phyloP scores from a whole-genome alignment of 495 filamentous ascomycete genomes.

The Parathielavia hyrcaniae region DNA sequence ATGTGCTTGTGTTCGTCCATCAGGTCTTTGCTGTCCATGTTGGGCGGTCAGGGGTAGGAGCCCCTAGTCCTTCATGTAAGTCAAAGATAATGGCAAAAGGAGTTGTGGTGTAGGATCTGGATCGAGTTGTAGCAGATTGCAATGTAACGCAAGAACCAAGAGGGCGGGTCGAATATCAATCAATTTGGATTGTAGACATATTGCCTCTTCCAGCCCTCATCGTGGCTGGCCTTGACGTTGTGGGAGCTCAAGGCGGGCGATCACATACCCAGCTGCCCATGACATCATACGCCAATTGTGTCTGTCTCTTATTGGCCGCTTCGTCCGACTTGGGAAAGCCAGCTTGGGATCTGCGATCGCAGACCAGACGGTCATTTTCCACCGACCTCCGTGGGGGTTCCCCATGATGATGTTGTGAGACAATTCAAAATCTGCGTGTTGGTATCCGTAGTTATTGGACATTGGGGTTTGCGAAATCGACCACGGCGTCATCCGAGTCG shows the following conservation, averaged over 20 bases:
- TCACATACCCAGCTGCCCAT: background rate
- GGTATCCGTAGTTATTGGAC: too few species aligned
- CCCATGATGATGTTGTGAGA: too few species aligned
- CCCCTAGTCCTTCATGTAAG: background rate
- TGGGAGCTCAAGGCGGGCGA: background rate
- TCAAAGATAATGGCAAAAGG: too few species aligned
- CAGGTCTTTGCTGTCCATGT: conserved; percentile 54
- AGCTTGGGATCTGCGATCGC: conserved; percentile 1
- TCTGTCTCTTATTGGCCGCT: background rate
- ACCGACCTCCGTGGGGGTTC: background rate
- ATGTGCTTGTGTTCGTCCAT: conserved; percentile 46
- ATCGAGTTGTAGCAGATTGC: too few species aligned
- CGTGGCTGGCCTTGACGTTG: too few species aligned
- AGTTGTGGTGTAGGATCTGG: too few species aligned
- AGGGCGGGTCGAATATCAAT: too few species aligned
- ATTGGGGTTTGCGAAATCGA: too few species aligned
- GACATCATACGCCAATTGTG: conserved; percentile 4
- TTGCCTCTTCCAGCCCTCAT: background rate
- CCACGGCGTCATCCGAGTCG: too few species aligned
- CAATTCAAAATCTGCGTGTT: too few species aligned
- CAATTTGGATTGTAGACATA: background rate
- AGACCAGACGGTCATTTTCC: background rate
- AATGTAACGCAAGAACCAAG: too few species aligned
- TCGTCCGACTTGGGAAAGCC: background rate
- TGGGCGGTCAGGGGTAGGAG: background rate